Percentiles rank a stretch among this genome's conserved stretches.
Evolutionary conservation across 208 protist genomes (phyloP).

Genomic region (Vickermania ingenoplastis): DNA sequence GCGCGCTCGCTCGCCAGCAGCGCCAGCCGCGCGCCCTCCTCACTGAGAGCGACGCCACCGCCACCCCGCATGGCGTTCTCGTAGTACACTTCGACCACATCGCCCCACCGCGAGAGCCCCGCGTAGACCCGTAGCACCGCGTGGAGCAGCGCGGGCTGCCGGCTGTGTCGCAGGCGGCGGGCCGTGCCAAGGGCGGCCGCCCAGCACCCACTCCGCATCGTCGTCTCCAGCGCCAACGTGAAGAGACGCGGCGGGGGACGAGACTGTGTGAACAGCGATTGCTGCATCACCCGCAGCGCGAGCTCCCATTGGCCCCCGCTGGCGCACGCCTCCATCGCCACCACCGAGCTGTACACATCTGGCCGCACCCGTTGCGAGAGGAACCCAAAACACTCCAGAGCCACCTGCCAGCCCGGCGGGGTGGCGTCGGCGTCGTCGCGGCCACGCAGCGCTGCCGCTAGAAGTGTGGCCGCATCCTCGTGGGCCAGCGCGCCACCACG

Average conservation of each 20-base stretch:
- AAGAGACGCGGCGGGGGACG: conserved; percentile 33
- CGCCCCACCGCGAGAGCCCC: conserved; percentile 33
- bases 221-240: conserved; percentile 29
- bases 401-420: conserved; percentile 36
- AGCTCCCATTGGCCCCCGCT: conserved; percentile 47
- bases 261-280: conserved; percentile 43
- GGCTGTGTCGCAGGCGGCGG: conserved; percentile 30
- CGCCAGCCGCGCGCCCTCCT: conserved; percentile 27
- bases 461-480: conserved; percentile 11
- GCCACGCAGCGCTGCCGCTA: not conserved
- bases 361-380: conserved; percentile 44
- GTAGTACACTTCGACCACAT: conserved; percentile 69
- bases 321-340: conserved; percentile 54
- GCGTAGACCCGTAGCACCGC: conserved; percentile 48
- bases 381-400: conserved; percentile 45
- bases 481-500: conserved; percentile 42
- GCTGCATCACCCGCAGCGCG: conserved; percentile 52
- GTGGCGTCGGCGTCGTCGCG: not conserved
- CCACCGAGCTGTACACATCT: conserved; percentile 28
- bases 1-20: conserved; percentile 48
- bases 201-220: conserved; percentile 41
- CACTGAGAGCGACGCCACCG: conserved; percentile 39
- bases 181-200: conserved; percentile 35
- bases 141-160: conserved; percentile 38
- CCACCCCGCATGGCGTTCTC: conserved; percentile 43